phyloP scores from a whole-genome alignment of 345 rosid species.

The Draba incana region DNA sequence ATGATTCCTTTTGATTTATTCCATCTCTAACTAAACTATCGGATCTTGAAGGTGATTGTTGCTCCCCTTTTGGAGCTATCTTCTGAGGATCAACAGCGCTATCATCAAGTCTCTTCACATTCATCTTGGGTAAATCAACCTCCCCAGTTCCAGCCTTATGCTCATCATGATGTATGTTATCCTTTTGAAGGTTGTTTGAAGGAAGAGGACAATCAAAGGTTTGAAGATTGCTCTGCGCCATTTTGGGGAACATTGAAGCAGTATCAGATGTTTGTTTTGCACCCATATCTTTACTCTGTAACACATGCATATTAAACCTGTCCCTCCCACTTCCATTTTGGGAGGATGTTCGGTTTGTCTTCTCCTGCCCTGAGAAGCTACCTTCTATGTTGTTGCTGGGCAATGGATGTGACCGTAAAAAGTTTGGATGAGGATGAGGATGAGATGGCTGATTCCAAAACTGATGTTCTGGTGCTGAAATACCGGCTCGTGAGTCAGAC shows the following conservation, averaged over 20 bases:
- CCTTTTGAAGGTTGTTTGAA: constrained; percentile 38
- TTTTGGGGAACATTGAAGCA: constrained; percentile 27
- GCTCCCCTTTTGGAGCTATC: constrained; percentile 45
- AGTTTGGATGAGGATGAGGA: constrained; percentile 34
- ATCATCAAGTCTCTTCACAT: constrained; percentile 54
- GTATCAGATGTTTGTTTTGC: constrained; percentile 42
- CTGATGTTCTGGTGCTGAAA: constrained; percentile 43
- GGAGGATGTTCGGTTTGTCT: constrained; percentile 38
- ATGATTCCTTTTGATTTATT: constrained; percentile 39
- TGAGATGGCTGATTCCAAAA: constrained; percentile 44
- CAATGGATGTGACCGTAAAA: constrained; percentile 40
- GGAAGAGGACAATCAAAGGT: too few relatives aligned
- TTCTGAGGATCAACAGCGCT: constrained; percentile 45
- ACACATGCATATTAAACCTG: not conserved
- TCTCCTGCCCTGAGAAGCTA: constrained; percentile 40
- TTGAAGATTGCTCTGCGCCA: too few relatives aligned
- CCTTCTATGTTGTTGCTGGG: constrained; percentile 45
- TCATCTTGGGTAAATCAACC: constrained; percentile 49
- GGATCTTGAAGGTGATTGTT: constrained; percentile 41
- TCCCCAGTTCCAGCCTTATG: constrained; percentile 56
- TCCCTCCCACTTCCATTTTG: constrained; percentile 45
- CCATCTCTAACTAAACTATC: constrained; percentile 47
- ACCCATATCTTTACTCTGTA: constrained; percentile 46
- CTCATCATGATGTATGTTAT: constrained; percentile 49
- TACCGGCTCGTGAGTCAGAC: constrained; percentile 41